Base-by-base conservation (phyloP, 352 stramenopile species). In the Phytophthora colocasiae region DNA sequence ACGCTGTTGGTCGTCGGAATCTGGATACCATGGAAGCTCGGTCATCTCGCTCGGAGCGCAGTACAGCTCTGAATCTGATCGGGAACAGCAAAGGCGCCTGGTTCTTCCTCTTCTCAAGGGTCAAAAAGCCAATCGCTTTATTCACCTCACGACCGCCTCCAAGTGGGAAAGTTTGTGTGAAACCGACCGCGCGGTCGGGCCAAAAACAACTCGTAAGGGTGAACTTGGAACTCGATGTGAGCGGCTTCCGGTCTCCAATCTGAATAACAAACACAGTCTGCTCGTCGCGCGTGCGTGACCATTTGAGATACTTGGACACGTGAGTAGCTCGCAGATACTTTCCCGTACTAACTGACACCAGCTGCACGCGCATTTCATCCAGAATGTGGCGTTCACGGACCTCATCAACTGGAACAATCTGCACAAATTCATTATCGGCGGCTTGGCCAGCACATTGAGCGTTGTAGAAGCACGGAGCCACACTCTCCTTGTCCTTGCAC, bases 241-340 rank as follows among this genome's bases (percentile, higher is more conserved):
- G 69, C 51, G 79, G 75, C 50, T 85, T 81, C 50, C 76, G 64
- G 69, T 90, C 79, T 1, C 67, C 38, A 22, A 82, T 86, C 38
- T 87, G 79, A 44, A 90, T 81, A 26, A 79, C 60, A 61, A 90
- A 90, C 26, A 90, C 75, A 1, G 81, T 87, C 58, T 87, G 79
- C 50, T 88, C 75, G 52, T 90, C 81, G 8, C 81, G 76, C 14
- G 70, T 46, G 8, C 61, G 66, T 1, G 81, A 90, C 81, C 81
- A 90, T 47, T 81, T 80, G n/a, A 90, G 73, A 49, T 77, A 90
- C 63, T 89, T 88, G 58, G 75, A 87, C 40, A 90, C 76, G 54
- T 78, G 77, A 19, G 79, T 85, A 19, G 67, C 81, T n/a, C 81
- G 77, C 49, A 90, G 44, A 47, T 85, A 90, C 54, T 87, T 85